A percentile compares a stretch with the other conserved stretches of the same genome.
Conservation (phyloP, 371 early-diverging fungal species). For the Mucor mucedo region DNA sequence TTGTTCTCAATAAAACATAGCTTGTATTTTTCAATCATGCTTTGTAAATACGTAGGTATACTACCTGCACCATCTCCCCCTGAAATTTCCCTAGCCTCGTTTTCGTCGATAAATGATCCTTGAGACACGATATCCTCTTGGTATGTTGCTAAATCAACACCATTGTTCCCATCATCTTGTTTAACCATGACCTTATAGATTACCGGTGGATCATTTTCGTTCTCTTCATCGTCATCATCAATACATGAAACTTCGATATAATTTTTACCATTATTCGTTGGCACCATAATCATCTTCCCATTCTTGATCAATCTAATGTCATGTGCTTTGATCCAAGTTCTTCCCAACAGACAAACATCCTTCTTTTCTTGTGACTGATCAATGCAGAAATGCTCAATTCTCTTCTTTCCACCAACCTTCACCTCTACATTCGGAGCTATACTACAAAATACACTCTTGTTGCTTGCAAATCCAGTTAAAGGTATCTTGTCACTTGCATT, state of each 20-base stretch:
- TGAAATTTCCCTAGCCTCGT: neutral
- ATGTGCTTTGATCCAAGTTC: slow-evolving; percentile 9
- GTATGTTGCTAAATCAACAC: neutral
- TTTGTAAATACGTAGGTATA: neutral
- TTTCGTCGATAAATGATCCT: too few species aligned
- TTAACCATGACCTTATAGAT: neutral
- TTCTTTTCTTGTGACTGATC: neutral
- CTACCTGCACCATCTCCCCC: neutral
- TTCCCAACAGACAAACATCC: slow-evolving; percentile 10
- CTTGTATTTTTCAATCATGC: neutral
- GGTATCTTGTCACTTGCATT: neutral
- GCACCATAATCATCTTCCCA: neutral
- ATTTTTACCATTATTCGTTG: neutral
- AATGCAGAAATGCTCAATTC: slow-evolving; percentile 22
- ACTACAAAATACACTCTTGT: neutral
- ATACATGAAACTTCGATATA: slow-evolving; percentile 12
- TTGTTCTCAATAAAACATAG: neutral
- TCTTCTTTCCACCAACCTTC: slow-evolving; percentile 14
- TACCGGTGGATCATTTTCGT: neutral
- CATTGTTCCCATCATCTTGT: neutral
- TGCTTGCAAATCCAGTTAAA: slow-evolving; percentile 4
- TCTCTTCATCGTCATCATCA: slow-evolving; percentile 1
- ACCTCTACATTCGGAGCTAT: slow-evolving; percentile 18
- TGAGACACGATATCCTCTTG: slow-evolving; percentile 11
- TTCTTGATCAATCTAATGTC: slow-evolving; percentile 1